Conservation (phyloP, 2,329 filamentous ascomycete genomes). For the Hysterium pulicare region DNA sequence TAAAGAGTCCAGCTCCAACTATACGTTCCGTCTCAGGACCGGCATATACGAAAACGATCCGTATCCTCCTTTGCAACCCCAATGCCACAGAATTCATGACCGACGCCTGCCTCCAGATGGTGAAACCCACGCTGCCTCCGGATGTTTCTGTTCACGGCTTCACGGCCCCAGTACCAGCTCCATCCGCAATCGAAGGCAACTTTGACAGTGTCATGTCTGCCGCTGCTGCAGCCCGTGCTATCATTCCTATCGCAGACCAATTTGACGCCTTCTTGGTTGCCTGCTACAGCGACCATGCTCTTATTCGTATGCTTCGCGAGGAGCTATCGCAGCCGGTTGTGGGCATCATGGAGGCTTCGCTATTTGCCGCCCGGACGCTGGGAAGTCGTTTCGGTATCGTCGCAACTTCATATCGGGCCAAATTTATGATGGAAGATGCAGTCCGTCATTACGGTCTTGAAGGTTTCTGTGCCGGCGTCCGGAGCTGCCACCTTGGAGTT, state of each 20-base stretch:
- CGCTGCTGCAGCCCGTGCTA: conserved; percentile 46
- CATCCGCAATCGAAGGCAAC: conserved; percentile 50
- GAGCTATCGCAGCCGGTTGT: conserved; percentile 45
- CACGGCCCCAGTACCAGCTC: conserved; percentile 48
- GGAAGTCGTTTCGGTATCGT: conserved; percentile 47
- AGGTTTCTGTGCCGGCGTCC: conserved; percentile 43
- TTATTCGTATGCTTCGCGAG: conserved; percentile 47
- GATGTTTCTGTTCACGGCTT: conserved; percentile 50
- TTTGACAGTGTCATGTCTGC: conserved; percentile 51
- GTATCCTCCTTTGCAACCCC: conserved; percentile 49
- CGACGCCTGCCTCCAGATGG: conserved; percentile 43
- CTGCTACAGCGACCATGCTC: conserved; percentile 49
- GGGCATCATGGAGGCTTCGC: conserved; percentile 52
- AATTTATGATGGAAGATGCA: conserved; percentile 40
- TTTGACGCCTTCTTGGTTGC: conserved; percentile 51
- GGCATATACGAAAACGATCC: conserved; percentile 20
- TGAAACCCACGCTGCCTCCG: conserved; percentile 44
- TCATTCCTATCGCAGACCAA: conserved; percentile 41
- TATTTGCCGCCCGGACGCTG: conserved; percentile 52
- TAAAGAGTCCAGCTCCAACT: not conserved
- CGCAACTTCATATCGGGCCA: conserved; percentile 40
- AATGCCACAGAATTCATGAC: conserved; percentile 50
- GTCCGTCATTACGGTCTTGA: conserved; percentile 43
- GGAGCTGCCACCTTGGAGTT: conserved; percentile 42
- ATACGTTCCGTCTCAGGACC: conserved; percentile 6